Conservation (phyloP, 495 filamentous ascomycete genomes). For the Neohortaea acidophila region DNA sequence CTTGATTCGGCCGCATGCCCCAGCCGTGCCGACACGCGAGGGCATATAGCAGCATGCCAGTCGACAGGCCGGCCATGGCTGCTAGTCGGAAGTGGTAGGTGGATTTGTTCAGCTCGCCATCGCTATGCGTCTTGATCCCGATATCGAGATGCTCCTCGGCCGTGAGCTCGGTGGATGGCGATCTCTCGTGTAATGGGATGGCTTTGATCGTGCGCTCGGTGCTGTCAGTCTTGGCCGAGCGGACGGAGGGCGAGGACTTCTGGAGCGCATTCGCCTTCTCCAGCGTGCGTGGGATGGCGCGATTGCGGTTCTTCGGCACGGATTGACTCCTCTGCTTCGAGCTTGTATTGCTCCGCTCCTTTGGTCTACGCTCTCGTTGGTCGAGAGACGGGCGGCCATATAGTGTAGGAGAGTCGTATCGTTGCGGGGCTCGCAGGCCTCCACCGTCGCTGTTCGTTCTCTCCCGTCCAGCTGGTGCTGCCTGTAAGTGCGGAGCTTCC, state of each 20-base stretch:
- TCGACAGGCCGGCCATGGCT: constrained; percentile 69
- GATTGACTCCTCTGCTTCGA: too few species aligned
- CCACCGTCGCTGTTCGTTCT: too few species aligned
- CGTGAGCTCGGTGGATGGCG: constrained; percentile 39
- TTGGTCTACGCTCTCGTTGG: too few species aligned
- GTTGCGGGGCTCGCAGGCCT: too few species aligned
- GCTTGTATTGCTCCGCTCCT: too few species aligned
- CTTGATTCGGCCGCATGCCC: constrained; percentile 85
- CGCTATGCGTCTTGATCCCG: constrained; percentile 77
- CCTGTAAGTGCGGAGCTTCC: too few species aligned
- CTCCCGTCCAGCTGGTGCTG: too few species aligned
- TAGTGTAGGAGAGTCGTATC: too few species aligned
- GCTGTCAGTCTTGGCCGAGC: constrained; percentile 37
- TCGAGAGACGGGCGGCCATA: too few species aligned
- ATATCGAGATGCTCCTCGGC: constrained; percentile 78
- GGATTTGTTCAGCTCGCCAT: constrained; percentile 71
- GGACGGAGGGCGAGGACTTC: constrained; percentile 29
- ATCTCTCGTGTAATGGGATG: constrained; percentile 17
- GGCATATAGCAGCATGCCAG: constrained; percentile 89
- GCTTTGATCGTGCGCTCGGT: constrained; percentile 22
- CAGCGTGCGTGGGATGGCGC: not conserved
- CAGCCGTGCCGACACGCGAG: constrained; percentile 94
- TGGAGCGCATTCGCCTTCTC: not conserved
- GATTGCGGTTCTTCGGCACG: too few species aligned
- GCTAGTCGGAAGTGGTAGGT: constrained; percentile 91